Percentiles rank a stretch among this genome's conserved stretches.
phyloP scores from a whole-genome alignment of 345 rosid species.

The Euphorbia tirucalli region DNA sequence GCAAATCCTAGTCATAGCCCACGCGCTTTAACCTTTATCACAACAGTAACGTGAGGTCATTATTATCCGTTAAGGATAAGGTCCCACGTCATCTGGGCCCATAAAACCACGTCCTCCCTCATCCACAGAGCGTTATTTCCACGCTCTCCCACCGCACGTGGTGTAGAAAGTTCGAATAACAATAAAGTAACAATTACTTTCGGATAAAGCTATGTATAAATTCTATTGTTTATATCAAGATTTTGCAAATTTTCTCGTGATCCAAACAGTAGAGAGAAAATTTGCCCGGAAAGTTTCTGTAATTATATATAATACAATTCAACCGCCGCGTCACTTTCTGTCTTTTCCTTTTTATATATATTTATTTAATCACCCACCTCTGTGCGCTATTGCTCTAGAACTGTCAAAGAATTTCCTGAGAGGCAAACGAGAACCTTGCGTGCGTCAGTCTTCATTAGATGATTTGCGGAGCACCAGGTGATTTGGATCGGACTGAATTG shows the following conservation, averaged over 20 bases:
- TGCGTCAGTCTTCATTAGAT: background rate
- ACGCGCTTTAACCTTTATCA: conserved; percentile 16
- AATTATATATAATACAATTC: background rate
- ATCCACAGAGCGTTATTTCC: conserved; percentile 12
- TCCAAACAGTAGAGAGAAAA: conserved; percentile 4
- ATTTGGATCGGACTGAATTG: background rate
- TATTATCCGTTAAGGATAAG: conserved; percentile 17
- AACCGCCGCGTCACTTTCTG: conserved; percentile 16
- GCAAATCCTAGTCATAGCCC: background rate
- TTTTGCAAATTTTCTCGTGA: conserved; percentile 14
- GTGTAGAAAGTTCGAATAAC: background rate
- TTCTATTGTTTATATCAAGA: background rate
- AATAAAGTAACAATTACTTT: background rate
- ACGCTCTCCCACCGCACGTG: conserved; percentile 13
- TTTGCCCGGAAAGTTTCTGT: background rate
- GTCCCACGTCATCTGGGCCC: conserved; percentile 28
- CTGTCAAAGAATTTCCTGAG: conserved; percentile 24
- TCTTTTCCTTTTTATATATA: conserved; percentile 4
- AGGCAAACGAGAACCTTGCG: conserved; percentile 33
- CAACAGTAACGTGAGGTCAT: background rate
- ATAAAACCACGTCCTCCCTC: background rate
- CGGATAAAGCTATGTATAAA: conserved; percentile 8
- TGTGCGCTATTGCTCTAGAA: background rate
- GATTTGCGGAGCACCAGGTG: too few relatives aligned
- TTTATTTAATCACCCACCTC: too few relatives aligned